These are phyloP conservation scores for Aureobasidium sp. DNA, from an alignment of 2,329 filamentous ascomycete genomes.

Conservation along the genomic window DNA sequence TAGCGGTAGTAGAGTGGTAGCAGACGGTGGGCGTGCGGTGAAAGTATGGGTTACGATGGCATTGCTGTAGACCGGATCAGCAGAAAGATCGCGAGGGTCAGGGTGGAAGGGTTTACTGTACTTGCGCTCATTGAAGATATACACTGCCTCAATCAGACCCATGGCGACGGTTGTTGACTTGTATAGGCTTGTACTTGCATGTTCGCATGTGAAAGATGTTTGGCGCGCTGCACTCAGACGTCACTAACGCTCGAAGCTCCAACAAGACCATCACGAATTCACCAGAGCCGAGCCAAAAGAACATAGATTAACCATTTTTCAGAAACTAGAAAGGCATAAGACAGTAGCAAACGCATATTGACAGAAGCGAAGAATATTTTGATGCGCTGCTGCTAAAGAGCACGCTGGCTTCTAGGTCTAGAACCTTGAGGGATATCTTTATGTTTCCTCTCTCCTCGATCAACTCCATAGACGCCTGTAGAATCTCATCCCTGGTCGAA, in stretches of 20 bases:
- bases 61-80: conserved; percentile 46
- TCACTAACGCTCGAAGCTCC: not conserved
- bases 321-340: not conserved
- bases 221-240: not conserved
- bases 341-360: not conserved
- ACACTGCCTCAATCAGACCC: conserved; percentile 84
- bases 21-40: conserved; percentile 69
- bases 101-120: conserved; percentile 38
- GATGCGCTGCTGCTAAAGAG: not conserved
- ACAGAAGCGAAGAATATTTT: not conserved
- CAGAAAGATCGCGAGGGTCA: not conserved
- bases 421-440: not conserved
- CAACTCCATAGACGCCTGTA: conserved; percentile 7
- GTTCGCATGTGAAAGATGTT: conserved; percentile 12
- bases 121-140: conserved; percentile 96
- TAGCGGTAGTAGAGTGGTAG: conserved; percentile 69
- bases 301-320: not conserved
- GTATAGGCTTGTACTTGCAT: not conserved
- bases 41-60: conserved; percentile 86
- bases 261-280: not conserved
- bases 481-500: not conserved
- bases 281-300: not conserved
- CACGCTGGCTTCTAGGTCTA: not conserved
- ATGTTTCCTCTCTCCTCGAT: not conserved
- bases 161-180: conserved; percentile 27